Base-by-base conservation (phyloP, 192 early-diverging fungal species). In the Mortierella claussenii region DNA sequence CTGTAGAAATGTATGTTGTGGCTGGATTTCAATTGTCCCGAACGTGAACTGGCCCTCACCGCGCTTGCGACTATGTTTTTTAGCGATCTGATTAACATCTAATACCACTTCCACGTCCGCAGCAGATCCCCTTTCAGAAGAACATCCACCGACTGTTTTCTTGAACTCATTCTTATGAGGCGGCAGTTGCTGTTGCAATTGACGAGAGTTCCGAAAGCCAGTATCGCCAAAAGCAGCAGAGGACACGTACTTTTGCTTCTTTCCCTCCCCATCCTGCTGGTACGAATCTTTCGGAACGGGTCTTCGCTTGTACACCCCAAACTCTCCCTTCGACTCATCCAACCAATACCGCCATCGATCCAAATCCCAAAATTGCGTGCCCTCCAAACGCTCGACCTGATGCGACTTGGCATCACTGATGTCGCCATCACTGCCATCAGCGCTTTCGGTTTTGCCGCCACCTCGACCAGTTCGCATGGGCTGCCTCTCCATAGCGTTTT, bases 261-360 rank as follows among this genome's bases (percentile, higher is more conserved):
- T 15, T 17, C 54, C 10, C 12, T 20, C 27, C n/a, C n/a, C 42
- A 1, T 4, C 24, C 49, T 11, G 9, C 7, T 23, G 18, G 12
- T 51, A 17, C 31, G 27, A 37, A 27, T 40, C 23, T 21, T 5
- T 0, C 3, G 28, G 42, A 33, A 65, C 59, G 4, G 40, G 57
- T 31, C 71, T 48, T 20, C 71, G 37, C 57, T 66, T 75, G 40
- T 60, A 75, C 18, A 75, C 51, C 13, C 71, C 71, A 32, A 45
- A 55, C 9, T 55, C 55, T 0, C 71, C 63, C 4, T 42, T 31
- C 1, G 71, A 55, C 0, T 31, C 27, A 17, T 75, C 71, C 34
- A 66, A 44, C 63, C 71, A 75, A 45, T 75, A 75, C 15, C 71
- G 71, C 71, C 71, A 75, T 37, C n/a, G 32, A 55, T 75, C 71